Percentiles rank a stretch among this genome's conserved stretches.
Conservation (phyloP, 2,329 filamentous ascomycete genomes). For the Microdochium nivale region DNA sequence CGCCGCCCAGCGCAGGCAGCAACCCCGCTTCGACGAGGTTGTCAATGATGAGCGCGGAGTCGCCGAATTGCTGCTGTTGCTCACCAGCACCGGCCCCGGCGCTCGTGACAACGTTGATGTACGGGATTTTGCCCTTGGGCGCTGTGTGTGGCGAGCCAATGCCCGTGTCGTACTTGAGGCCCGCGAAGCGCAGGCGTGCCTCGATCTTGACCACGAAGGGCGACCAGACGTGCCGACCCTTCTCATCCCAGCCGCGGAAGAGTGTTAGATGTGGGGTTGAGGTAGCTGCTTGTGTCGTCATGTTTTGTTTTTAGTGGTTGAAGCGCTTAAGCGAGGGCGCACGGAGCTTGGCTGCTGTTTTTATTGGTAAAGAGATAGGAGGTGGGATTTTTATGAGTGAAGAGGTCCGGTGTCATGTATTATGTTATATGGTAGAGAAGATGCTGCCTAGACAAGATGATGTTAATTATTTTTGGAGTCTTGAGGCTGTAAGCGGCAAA, state of each 20-base stretch:
- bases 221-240: slow-evolving; percentile 42
- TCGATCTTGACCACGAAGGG: slow-evolving; percentile 57
- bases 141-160: slow-evolving; percentile 33
- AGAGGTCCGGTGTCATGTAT: too few species aligned
- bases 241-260: slow-evolving; percentile 38
- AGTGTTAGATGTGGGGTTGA: slow-evolving; percentile 24
- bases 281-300: too few species aligned
- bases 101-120: slow-evolving; percentile 28
- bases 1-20: slow-evolving; percentile 38
- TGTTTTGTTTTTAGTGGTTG: too few species aligned
- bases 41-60: slow-evolving; percentile 47
- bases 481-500: too few species aligned
- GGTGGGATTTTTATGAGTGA: too few species aligned
- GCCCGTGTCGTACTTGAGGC: slow-evolving; percentile 34
- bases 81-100: neutral
- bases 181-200: slow-evolving; percentile 46
- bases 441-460: too few species aligned
- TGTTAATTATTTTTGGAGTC: too few species aligned
- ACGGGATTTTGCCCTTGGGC: slow-evolving; percentile 54
- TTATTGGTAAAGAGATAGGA: too few species aligned
- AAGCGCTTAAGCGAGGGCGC: too few species aligned
- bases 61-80: slow-evolving; percentile 25
- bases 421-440: too few species aligned
- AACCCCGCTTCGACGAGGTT: slow-evolving; percentile 29
- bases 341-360: too few species aligned